phyloP scores from a whole-genome alignment of 257 asterid species.

The Penstemon davidsonii region DNA sequence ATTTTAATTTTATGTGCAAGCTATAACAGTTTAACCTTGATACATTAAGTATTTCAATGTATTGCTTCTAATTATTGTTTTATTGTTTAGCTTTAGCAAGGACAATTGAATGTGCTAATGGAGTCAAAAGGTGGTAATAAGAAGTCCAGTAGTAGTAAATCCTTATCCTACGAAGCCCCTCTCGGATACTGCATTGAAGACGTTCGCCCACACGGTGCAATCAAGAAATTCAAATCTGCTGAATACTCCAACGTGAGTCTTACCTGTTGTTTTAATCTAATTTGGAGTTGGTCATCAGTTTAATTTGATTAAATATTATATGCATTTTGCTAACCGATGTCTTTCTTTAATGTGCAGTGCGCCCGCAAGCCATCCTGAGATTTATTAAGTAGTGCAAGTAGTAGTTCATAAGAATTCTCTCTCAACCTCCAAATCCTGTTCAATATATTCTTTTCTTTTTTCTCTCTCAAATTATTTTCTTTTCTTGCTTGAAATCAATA shows the following conservation, averaged over 20 bases:
- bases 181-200: constrained; percentile 40
- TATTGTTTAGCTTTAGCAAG: not conserved
- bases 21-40: not conserved
- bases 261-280: not conserved
- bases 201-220: constrained; percentile 42
- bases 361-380: constrained; percentile 46
- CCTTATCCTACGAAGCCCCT: constrained; percentile 33
- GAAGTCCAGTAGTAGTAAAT: constrained; percentile 23
- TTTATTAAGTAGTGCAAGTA: constrained; percentile 2
- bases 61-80: not conserved
- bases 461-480: constrained; percentile 13
- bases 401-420: constrained; percentile 17
- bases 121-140: constrained; percentile 30
- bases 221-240: constrained; percentile 41
- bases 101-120: constrained; percentile 29
- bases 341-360: constrained; percentile 33
- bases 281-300: not conserved
- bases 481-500: not conserved
- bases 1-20: no score
- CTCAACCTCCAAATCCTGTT: not conserved
- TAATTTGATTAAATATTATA: not conserved
- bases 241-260: constrained; percentile 39
- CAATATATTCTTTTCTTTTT: constrained; percentile 5
- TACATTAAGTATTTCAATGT: not conserved
- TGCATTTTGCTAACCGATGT: not conserved